phyloP scores from a whole-genome alignment of 1,139 yeast species.

The Candida smagusa region DNA sequence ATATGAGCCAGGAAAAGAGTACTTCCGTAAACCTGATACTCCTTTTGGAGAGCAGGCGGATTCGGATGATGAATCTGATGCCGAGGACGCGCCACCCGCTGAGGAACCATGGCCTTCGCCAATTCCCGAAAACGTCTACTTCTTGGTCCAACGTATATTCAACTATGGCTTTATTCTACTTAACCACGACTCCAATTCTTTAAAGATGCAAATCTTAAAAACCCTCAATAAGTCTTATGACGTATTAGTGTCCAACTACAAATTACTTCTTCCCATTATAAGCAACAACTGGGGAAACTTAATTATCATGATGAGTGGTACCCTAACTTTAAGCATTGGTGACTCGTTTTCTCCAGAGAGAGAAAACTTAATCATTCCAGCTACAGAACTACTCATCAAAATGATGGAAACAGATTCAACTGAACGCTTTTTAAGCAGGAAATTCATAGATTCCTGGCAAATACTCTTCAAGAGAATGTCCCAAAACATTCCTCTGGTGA shows the following conservation, averaged over 20 bases:
- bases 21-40: conserved; percentile 31
- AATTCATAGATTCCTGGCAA: conserved; percentile 38
- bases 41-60: conserved; percentile 35
- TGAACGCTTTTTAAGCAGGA: conserved; percentile 32
- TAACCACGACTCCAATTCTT: conserved; percentile 60
- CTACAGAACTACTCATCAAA: conserved; percentile 23
- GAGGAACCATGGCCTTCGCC: conserved; percentile 56
- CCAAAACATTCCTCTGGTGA: background rate
- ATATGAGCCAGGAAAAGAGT: conserved; percentile 32
- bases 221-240: conserved; percentile 54
- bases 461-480: conserved; percentile 17
- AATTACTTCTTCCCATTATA: conserved; percentile 60
- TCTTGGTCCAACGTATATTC: conserved; percentile 56
- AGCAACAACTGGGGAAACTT: conserved; percentile 68
- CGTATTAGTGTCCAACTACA: conserved; percentile 58
- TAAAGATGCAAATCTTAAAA: conserved; percentile 55
- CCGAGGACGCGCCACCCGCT: conserved; percentile 19
- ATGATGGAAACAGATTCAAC: conserved; percentile 29
- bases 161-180: conserved; percentile 69
- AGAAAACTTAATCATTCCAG: conserved; percentile 14
- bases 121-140: conserved; percentile 57
- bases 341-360: conserved; percentile 5
- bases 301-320: conserved; percentile 12
- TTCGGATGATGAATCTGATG: conserved; percentile 35
- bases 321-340: conserved; percentile 5